A percentile compares a stretch with the other conserved stretches of the same genome.
Evolutionary conservation across 352 stramenopile species (phyloP).

Genomic region (Salisapilia sapeloensis): DNA sequence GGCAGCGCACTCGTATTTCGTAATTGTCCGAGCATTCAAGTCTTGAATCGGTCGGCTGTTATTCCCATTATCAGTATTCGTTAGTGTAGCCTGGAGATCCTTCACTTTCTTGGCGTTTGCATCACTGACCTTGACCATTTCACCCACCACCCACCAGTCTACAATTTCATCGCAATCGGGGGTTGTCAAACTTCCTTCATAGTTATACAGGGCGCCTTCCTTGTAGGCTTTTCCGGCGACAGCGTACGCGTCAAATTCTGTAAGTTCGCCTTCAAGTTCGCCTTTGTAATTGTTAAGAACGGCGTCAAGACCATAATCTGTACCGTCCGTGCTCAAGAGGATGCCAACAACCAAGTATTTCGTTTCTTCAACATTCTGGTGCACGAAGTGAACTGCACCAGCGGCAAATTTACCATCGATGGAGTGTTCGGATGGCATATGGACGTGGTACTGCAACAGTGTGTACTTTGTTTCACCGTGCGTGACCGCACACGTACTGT

Average conservation of each 20-base stretch:
- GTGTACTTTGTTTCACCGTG: constrained; percentile 8
- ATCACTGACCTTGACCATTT: constrained; percentile 22
- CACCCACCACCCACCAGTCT: constrained; percentile 43
- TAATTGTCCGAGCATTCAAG: constrained; percentile 24
- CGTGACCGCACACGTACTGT: constrained; percentile 8
- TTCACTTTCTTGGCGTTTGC: constrained; percentile 13
- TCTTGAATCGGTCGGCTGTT: constrained; percentile 32
- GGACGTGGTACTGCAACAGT: constrained; percentile 22
- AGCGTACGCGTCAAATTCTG: constrained; percentile 4
- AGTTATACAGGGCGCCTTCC: constrained; percentile 25
- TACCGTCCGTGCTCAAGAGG: constrained; percentile 1
- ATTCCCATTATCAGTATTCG: constrained; percentile 13
- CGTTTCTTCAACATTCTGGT: constrained; percentile 11
- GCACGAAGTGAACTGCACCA: constrained; percentile 24
- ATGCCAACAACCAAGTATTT: constrained; percentile 10
- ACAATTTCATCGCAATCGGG: constrained; percentile 36
- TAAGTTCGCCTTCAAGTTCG: constrained; percentile 4
- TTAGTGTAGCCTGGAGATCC: constrained; percentile 13
- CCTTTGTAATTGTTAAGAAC: constrained; percentile 3
- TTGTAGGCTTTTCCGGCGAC: constrained; percentile 4
- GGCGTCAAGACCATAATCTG: constrained; percentile 4
- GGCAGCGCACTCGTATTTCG: constrained; percentile 13
- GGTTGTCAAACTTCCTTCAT: constrained; percentile 37
- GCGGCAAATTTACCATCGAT: constrained; percentile 11
- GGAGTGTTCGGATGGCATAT: constrained; percentile 22